phyloP scores from a whole-genome alignment of 495 filamentous ascomycete species.

The Diplogelasinospora grovesii region DNA sequence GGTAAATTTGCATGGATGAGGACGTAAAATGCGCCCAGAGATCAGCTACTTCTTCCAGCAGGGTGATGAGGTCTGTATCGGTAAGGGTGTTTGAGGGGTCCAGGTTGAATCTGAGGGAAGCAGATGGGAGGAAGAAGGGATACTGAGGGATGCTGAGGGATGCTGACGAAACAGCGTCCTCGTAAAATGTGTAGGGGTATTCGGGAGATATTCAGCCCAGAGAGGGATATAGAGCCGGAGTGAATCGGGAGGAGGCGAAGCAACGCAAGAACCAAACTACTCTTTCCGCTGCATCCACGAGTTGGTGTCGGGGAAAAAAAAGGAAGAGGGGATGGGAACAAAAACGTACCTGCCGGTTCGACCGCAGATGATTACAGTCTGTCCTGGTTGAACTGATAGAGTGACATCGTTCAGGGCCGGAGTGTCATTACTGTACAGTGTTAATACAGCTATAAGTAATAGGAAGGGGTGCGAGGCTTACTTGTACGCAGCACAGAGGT shows the following conservation, averaged over 20 bases:
- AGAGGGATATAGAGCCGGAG: constrained; percentile 26
- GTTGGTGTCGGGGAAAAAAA: neutral
- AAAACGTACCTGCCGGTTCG: constrained; percentile 23
- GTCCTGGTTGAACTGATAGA: constrained; percentile 26
- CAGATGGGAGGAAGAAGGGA: constrained; percentile 28
- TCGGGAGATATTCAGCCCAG: constrained; percentile 24
- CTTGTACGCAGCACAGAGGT: constrained; percentile 31
- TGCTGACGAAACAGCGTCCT: constrained; percentile 29
- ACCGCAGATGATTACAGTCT: constrained; percentile 30
- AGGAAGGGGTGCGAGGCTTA: constrained; percentile 4
- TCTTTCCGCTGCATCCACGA: constrained; percentile 30
- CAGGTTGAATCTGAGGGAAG: constrained; percentile 20
- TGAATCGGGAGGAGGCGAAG: constrained; percentile 26
- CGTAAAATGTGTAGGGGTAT: constrained; percentile 24
- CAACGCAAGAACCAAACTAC: constrained; percentile 28
- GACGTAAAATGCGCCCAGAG: constrained; percentile 14
- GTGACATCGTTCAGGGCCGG: constrained; percentile 26
- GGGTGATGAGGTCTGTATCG: constrained; percentile 1
- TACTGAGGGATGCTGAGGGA: constrained; percentile 41
- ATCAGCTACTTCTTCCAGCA: constrained; percentile 9
- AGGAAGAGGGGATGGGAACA: neutral
- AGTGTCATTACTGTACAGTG: constrained; percentile 10
- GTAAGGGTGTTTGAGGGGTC: constrained; percentile 7
- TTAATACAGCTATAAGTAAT: neutral
- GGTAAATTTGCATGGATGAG: neutral